Evolutionary conservation across 371 early-diverging fungal species (phyloP).

Genomic region (Funneliformis caledonium): DNA sequence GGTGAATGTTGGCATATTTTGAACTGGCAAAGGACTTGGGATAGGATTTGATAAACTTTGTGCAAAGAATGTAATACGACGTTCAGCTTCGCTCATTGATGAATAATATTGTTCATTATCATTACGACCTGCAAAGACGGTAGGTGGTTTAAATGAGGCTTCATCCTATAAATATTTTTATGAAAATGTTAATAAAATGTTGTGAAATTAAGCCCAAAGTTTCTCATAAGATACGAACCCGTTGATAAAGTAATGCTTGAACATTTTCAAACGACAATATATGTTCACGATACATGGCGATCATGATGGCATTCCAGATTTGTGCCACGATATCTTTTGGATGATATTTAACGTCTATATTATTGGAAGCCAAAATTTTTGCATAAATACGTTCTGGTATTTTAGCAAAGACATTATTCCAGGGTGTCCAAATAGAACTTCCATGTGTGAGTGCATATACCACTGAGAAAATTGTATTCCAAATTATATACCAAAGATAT

Average conservation of each 20-base stretch:
- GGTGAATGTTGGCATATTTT: constrained; percentile 87
- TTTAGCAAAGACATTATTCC: constrained; percentile 85
- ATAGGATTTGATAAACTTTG: constrained; percentile 86
- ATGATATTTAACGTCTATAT: constrained; percentile 74
- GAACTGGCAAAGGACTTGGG: constrained; percentile 82
- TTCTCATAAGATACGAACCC: constrained; percentile 54
- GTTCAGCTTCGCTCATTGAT: constrained; percentile 80
- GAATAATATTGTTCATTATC: constrained; percentile 81
- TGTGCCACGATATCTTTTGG: constrained; percentile 82
- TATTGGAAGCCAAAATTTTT: constrained; percentile 75
- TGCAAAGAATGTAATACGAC: constrained; percentile 88
- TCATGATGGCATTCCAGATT: constrained; percentile 89
- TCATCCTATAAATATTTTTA: constrained; percentile 50
- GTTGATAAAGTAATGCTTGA: constrained; percentile 78
- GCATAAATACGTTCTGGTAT: constrained; percentile 87
- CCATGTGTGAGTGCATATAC: constrained; percentile 81
- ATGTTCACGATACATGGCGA: constrained; percentile 88
- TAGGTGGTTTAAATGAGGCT: constrained; percentile 76
- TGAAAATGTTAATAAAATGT: constrained; percentile 9
- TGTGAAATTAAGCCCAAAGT: neutral
- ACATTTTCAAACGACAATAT: constrained; percentile 80
- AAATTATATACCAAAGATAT: constrained; percentile 91
- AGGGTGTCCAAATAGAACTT: constrained; percentile 86
- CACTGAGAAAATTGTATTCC: constrained; percentile 83
- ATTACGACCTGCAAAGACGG: constrained; percentile 85